phyloP scores from a whole-genome alignment of 2,329 filamentous ascomycete genomes.

The Xylariaceae sp. region DNA sequence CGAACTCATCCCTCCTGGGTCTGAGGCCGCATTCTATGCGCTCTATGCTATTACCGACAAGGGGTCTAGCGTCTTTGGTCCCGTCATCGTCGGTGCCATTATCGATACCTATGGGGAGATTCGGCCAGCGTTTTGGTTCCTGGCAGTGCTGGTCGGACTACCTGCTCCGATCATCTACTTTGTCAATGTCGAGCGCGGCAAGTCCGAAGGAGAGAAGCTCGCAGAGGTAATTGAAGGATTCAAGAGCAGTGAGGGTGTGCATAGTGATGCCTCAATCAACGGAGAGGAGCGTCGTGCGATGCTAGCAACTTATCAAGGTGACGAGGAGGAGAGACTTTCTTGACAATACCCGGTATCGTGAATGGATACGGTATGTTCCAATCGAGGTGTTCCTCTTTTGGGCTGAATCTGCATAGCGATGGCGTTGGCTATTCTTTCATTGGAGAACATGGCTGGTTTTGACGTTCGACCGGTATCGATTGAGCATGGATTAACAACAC shows the following conservation, averaged over 20 bases:
- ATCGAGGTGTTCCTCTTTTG: not conserved
- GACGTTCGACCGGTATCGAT: not conserved
- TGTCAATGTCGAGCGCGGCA: constrained; percentile 83
- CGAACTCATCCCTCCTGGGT: constrained; percentile 91
- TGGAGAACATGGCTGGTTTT: constrained; percentile 3
- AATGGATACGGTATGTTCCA: not conserved
- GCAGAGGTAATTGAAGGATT: constrained; percentile 65
- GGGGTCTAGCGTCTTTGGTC: constrained; percentile 90
- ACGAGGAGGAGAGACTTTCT: constrained; percentile 38
- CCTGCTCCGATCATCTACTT: constrained; percentile 85
- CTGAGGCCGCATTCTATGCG: constrained; percentile 94
- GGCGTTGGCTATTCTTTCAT: constrained; percentile 44
- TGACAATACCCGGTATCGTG: constrained; percentile 5
- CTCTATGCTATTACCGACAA: constrained; percentile 98
- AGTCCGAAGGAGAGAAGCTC: constrained; percentile 69
- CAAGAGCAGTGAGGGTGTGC: constrained; percentile 41
- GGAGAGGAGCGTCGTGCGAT: constrained; percentile 45
- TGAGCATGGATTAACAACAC: not conserved
- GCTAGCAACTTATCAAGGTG: constrained; percentile 44
- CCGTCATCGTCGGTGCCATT: constrained; percentile 90
- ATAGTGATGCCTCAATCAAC: constrained; percentile 26
- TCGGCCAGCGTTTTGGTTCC: constrained; percentile 88
- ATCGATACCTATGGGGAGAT: constrained; percentile 85
- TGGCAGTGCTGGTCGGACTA: constrained; percentile 82
- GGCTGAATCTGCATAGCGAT: constrained; percentile 50